These are phyloP conservation scores for Cystobasidium onofrii DNA, from an alignment of 768 basidiomycete species.

Conservation along the genomic window DNA sequence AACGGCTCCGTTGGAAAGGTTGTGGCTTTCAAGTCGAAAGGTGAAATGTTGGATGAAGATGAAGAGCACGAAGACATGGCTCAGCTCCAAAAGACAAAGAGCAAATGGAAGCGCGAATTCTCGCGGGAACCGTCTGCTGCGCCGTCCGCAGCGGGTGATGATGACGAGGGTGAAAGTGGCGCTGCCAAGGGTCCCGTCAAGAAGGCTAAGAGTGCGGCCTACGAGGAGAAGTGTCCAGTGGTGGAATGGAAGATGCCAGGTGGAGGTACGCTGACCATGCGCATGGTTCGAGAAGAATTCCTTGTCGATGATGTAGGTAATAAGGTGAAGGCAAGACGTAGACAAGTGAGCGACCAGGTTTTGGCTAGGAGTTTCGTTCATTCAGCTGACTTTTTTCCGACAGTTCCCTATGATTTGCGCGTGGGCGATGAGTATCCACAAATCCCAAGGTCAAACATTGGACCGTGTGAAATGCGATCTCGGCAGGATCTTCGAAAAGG, in stretches of 20 bases:
- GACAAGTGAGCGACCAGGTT: constrained; percentile 34
- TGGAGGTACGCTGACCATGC: constrained; percentile 43
- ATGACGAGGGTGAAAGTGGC: background rate
- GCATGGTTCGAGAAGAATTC: constrained; percentile 43
- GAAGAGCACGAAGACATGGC: constrained; percentile 3
- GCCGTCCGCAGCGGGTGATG: background rate
- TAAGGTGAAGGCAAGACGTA: constrained; percentile 43
- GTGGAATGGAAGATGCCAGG: constrained; percentile 45
- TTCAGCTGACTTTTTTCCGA: background rate
- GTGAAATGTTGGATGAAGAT: constrained; percentile 25
- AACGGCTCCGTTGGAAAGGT: constrained; percentile 91
- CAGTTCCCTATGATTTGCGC: constrained; percentile 32
- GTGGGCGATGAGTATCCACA: constrained; percentile 97
- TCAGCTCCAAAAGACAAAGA: background rate
- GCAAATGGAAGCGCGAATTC: background rate
- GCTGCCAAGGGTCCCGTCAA: constrained; percentile 13
- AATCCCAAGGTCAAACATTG: constrained; percentile 93
- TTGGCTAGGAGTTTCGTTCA: background rate
- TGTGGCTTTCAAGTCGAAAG: constrained; percentile 50
- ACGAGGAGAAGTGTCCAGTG: constrained; percentile 34
- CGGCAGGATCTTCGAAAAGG: constrained; percentile 69
- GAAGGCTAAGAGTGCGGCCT: constrained; percentile 31
- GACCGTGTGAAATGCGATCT: constrained; percentile 91
- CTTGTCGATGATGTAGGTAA: constrained; percentile 46
- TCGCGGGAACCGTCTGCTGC: background rate